Evolutionary conservation across 345 rosid species (phyloP).

Genomic region (Populus tremula): DNA sequence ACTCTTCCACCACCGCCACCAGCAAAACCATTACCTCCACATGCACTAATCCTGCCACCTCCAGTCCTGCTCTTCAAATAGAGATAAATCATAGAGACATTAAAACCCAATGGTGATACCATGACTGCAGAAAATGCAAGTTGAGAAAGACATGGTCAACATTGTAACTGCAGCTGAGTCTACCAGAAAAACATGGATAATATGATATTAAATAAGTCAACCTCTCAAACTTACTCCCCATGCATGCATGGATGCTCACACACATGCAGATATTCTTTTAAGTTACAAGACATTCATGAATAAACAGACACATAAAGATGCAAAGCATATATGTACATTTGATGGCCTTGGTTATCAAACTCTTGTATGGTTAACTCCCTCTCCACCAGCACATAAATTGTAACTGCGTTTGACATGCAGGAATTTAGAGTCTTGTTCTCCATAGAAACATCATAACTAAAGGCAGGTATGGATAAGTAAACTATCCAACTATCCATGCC

Average conservation of each 20-base stretch:
- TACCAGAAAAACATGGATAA: not conserved
- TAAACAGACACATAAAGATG: not conserved
- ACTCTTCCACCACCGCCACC: constrained; percentile 99
- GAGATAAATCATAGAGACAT: constrained; percentile 16
- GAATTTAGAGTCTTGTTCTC: not conserved
- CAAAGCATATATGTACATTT: not conserved
- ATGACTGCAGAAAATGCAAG: constrained; percentile 5
- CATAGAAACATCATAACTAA: too few relatives aligned
- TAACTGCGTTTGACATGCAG: not conserved
- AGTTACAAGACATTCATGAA: not conserved
- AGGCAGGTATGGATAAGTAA: not conserved
- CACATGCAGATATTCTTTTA: not conserved
- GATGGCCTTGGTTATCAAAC: not conserved
- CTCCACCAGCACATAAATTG: not conserved
- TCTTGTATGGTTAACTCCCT: not conserved
- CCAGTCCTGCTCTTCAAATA: constrained; percentile 87
- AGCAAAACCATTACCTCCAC: constrained; percentile 95
- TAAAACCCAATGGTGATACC: constrained; percentile 3
- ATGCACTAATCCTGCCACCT: constrained; percentile 84
- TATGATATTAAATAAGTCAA: not conserved
- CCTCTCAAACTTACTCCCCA: not conserved
- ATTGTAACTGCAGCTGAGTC: not conserved
- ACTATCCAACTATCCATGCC: not conserved
- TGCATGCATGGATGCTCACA: not conserved
- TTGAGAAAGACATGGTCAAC: not conserved